These are phyloP conservation scores for Juncus effusus DNA, from an alignment of 176 grass and related monocot genomes.

Conservation along the genomic window DNA sequence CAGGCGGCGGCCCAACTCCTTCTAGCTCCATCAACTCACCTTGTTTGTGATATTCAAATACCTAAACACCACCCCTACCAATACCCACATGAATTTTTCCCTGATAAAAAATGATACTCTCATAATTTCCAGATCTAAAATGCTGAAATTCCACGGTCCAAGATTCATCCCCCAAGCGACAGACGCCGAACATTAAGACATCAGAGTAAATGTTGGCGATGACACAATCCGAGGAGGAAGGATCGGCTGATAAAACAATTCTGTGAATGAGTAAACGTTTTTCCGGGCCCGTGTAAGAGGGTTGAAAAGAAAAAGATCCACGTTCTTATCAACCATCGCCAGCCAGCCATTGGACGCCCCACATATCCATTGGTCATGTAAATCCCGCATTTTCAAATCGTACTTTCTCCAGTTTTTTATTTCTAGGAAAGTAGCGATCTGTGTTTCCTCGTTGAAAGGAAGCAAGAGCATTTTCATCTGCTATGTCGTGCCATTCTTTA, in stretches of 20 bases:
- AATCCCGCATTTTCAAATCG: constrained; percentile 6
- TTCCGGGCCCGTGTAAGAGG: background rate
- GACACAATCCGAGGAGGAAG: background rate
- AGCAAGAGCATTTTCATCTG: constrained; percentile 1
- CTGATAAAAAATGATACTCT: constrained; percentile 4
- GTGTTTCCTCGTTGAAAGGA: constrained; percentile 12
- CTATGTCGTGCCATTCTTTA: background rate
- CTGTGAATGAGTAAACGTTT: background rate
- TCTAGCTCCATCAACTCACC: background rate
- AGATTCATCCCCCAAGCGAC: constrained; percentile 8
- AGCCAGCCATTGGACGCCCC: constrained; percentile 2
- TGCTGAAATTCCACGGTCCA: background rate
- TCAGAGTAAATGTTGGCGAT: background rate
- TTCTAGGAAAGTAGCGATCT: background rate
- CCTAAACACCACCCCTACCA: background rate
- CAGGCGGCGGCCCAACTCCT: background rate
- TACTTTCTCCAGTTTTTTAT: background rate
- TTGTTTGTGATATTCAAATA: background rate
- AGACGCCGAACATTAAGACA: background rate
- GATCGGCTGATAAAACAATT: too few species aligned
- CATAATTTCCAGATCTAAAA: background rate
- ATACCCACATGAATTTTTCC: background rate
- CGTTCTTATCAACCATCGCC: constrained; percentile 10
- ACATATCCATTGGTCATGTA: constrained; percentile 9
- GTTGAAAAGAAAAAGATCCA: constrained; percentile 11